Evolutionary conservation across 768 basidiomycete species (phyloP), one percentile per base, ranked within the genome.

Genomic region (Podaxis carcinomalis): DNA sequence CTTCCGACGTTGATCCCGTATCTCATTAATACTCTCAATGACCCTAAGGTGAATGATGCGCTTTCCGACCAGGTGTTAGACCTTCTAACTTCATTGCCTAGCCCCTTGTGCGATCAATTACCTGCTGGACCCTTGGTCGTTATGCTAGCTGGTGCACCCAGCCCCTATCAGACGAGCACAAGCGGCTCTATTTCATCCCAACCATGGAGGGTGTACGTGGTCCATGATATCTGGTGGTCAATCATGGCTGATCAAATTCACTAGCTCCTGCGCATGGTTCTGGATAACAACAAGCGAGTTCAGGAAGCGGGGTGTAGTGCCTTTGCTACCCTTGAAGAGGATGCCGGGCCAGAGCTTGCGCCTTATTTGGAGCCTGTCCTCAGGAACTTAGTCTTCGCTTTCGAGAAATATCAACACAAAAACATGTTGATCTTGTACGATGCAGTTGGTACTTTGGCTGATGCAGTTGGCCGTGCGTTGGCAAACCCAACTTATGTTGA

Each of bases 241-340:
- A 50, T 56, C 42, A 36, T 32, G 13, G 35, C 47, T 51, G 32
- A 58, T 46, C 14, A 0, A 27, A 46, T 65, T 55, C 62, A 1
- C n/a, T 66, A 98, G 96, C 86, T 99, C 51, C 87, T 99, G 61
- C 88, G 93, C 57, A 98, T 96, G 92, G 95, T 98, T 16, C 78
- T 98, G 55, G 97, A 99, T 72, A 92, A 93, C 73, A 98, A 99
- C 78, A 98, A 99, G 76, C 90, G 95, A 25, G 97, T 99, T 1
- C 97, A 99, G 77, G 97, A 99, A 75, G 97, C 97, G 3, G 97
- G 97, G 7, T 99, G 97, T 75, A 95, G 93, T 65, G 97, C 97
- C 0, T 98, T 99, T 69, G 97, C 97, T 11, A 98, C 97, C 14
- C 83, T 98, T 10, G 97, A 99, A 73, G 97, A 99, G 73, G 97